Conservation (phyloP, 306 rosid species). For the Purshia tridentata region DNA sequence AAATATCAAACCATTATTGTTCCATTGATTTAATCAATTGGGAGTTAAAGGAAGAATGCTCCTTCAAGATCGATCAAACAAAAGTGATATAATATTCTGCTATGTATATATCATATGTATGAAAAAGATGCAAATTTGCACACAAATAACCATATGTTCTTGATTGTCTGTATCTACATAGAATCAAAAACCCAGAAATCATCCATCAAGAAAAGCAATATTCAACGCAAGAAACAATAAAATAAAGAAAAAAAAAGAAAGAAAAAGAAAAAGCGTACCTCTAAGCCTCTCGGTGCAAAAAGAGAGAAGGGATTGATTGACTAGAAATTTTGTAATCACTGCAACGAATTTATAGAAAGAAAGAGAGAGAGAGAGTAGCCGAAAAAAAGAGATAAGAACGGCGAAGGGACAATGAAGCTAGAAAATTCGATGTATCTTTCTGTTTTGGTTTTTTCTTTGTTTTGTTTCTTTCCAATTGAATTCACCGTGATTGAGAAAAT, state of each 20-base stretch:
- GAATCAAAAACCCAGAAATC: background rate
- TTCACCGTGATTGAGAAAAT: background rate
- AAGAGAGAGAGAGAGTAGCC: background rate
- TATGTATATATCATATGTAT: background rate
- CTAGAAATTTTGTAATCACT: background rate
- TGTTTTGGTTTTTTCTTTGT: background rate
- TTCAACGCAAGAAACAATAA: slow-evolving; percentile 6
- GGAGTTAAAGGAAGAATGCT: background rate
- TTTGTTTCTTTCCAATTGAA: background rate
- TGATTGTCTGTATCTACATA: background rate
- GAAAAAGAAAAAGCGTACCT: slow-evolving; percentile 9
- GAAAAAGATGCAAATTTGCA: background rate
- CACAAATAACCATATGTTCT: background rate
- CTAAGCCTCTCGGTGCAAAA: background rate
- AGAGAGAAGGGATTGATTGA: background rate
- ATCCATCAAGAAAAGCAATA: slow-evolving; percentile 11
- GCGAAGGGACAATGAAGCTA: background rate
- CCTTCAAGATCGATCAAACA: slow-evolving; percentile 7
- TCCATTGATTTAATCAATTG: background rate
- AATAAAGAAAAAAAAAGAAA: background rate
- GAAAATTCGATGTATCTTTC: slow-evolving; percentile 18
- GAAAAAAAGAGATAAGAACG: background rate
- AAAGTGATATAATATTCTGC: background rate
- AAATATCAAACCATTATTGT: background rate
- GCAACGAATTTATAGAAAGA: slow-evolving; percentile 1